Base-by-base conservation (phyloP, 768 basidiomycete genomes). In the Dioszegia crocea region DNA sequence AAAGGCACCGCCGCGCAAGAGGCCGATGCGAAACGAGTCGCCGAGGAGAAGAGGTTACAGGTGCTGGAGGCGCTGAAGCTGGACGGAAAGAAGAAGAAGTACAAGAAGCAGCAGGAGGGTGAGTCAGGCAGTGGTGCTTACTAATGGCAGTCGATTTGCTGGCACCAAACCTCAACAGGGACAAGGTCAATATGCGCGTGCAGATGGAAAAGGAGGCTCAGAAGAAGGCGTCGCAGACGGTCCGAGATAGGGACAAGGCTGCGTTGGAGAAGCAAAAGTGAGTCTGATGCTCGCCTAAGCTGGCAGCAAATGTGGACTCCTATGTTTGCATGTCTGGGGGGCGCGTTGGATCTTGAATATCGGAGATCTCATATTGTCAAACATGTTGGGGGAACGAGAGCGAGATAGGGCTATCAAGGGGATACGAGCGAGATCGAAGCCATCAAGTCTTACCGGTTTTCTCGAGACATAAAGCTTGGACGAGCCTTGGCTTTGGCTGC, bases 251-350 rank as follows among this genome's bases (percentile, higher is more conserved):
- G 27, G 75, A 76, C 53, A 67, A 62, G 50, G 68, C 68, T 12
- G 75, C 75, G 11, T 45, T 75, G 50, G 75, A 76, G 8, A 76
- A 76, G 59, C 75, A 76, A 47, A 57, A 61, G 74, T 76, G 31
- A 56, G 73, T 60, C 10, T 1, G 1, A 23, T 24, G 9, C 23
- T 6, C 16, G 1, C 2, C 26, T 55, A n/a, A n/a, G n/a, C n/a
- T n/a, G n/a, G n/a, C n/a, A n/a, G n/a, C n/a, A n/a, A n/a, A n/a
- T n/a, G n/a, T n/a, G n/a, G n/a, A n/a, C n/a, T n/a, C n/a, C n/a
- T n/a, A n/a, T n/a, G n/a, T n/a, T n/a, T n/a, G n/a, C n/a, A n/a
- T n/a, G n/a, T n/a, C n/a, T n/a, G n/a, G n/a, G n/a, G n/a, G n/a
- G n/a, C n/a, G n/a, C n/a, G n/a, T n/a, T n/a, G n/a, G n/a, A n/a